Evolutionary conservation across 768 basidiomycete species (phyloP), one percentile per base, ranked within the genome.

Genomic region (Mycena amicta): DNA sequence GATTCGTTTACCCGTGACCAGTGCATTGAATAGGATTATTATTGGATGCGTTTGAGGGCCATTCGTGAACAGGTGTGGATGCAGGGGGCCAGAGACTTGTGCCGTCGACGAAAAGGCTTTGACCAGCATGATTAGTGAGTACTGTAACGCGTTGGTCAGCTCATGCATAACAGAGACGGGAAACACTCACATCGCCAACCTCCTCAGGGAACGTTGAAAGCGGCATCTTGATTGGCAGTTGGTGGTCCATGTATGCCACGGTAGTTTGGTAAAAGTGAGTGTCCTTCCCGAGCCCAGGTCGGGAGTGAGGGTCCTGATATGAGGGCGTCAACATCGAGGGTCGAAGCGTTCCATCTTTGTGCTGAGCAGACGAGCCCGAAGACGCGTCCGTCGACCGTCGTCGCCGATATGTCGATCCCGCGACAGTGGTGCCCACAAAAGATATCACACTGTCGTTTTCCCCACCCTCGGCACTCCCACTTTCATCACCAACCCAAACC

Each of bases 1-100:
- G 62, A 98, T 91, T n/a, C 95, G 89, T 66, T 98, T 97, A 52
- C 91, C 89, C 0, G 96, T 97, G 5, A 98, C 80, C 58, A 99
- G 83, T 3, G 95, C 97, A 72, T 99, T 99, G 79, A 96, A 95
- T 2, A 99, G 82, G 45, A 99, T 81, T 57, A 97, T 95, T 67
- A 99, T 87, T 2, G 97, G 95, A 67, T 95, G 95, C 0, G 97
- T 99, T 60, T 84, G 80, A 18, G 85, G 80, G 56, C 97, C 97
- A 64, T 88, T 93, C 0, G 95, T 95, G 72, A 98, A 95, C 20
- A 99, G 78, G 71, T 98, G 94, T 1, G 97, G 92, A 66, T 98
- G 95, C 52, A 85, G 74, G 1, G 93, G 90, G 29, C 92, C 91
- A 27, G 83, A 79, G 13, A 89, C 80, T 20, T 71, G 64, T 5